Evolutionary conservation across 306 rosid genomes (phyloP).

Genomic region (Benincasa hispida): DNA sequence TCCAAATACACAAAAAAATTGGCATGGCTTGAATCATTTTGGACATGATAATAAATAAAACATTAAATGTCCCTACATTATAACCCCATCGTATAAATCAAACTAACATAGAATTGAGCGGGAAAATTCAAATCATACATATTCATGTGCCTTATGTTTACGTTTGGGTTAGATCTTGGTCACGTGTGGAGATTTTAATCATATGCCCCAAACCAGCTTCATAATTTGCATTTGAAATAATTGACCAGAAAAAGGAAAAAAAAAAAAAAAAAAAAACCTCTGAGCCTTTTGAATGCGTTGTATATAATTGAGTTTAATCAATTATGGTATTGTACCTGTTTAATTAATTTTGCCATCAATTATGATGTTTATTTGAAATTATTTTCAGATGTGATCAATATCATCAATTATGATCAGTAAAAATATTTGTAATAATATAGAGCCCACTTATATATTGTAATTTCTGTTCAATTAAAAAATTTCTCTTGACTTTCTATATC

Average conservation of each 20-base stretch:
- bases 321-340: neutral
- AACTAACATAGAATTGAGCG: neutral
- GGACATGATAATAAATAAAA: neutral
- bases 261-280: neutral
- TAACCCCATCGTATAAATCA: neutral
- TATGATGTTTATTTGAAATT: neutral
- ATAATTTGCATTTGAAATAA: neutral
- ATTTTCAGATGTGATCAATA: neutral
- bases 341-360: neutral
- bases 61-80: neutral
- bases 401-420: neutral
- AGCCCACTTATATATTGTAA: too few relatives aligned
- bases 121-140: slow-evolving; percentile 2
- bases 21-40: neutral
- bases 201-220: neutral
- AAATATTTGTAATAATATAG: too few relatives aligned
- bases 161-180: neutral
- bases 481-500: neutral
- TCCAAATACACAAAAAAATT: neutral
- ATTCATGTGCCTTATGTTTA: neutral
- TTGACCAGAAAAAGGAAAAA: neutral
- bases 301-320: neutral
- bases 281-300: neutral
- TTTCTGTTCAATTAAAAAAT: neutral
- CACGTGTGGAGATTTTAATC: neutral